Base-by-base conservation (phyloP, 495 filamentous ascomycete genomes). In the Penicillium riverlandense region DNA sequence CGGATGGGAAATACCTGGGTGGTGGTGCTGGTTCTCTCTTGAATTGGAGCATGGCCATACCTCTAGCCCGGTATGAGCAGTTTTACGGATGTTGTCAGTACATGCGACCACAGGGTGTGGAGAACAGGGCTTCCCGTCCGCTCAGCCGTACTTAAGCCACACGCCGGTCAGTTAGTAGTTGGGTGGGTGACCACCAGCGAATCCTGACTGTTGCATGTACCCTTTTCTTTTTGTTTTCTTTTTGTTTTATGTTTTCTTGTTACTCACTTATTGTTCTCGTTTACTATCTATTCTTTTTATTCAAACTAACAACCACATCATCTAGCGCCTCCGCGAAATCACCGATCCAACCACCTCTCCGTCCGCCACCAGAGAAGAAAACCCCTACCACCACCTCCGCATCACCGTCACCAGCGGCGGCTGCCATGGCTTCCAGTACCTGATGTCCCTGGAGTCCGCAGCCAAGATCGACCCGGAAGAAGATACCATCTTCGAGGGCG, bases 341-440 rank as follows among this genome's bases (percentile, higher is more conserved):
- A 76, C 72, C 43, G 63, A 69, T 50, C 68, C 62, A 35, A 57
- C 65, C 34, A 63, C 64, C 34, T 69, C 58, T 33, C 64, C 63
- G 28, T 70, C 62, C 39, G 60, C 63, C 35, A 58, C 67, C 12
- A 82, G 81, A 50, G 86, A 94, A 63, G 65, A 72, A 37, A 94
- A 95, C 66, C 86, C 90, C 4, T 69, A 83, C 54, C 78, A 95
- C 31, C 84, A 87, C 8, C 79, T 98, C 12, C 87, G 92, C 35
- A 84, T 98, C 54, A 84, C 86, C 34, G 90, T 98, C 27, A 87
- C 92, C 48, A 84, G 79, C 37, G 92, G 92, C 46, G 92, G 92
- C 31, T 98, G 92, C 65, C 94, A 98, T 67, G 92, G 92, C 13
- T 97, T 98, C 67, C 92, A 98, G 63, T 98, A 96, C 57, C 73